These are phyloP conservation scores for Entomortierella beljakovae DNA, from an alignment of 192 early-diverging fungal species.

Conservation along the genomic window DNA sequence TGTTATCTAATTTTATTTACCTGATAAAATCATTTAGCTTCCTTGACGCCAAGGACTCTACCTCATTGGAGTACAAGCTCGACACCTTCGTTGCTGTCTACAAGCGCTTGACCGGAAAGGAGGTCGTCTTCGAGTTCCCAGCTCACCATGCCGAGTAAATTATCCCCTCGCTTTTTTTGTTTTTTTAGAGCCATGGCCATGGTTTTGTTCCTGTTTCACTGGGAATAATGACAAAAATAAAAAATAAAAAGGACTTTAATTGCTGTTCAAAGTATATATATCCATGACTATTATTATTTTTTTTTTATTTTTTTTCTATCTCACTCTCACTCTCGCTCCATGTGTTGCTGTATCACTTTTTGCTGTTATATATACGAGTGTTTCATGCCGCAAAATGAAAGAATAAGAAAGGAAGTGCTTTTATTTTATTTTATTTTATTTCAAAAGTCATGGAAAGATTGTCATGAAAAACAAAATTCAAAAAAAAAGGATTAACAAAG, in stretches of 20 bases:
- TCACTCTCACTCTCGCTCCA: neutral
- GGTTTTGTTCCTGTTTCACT: neutral
- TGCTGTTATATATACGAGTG: too few relatives aligned
- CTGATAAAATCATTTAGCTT: conserved; percentile 66
- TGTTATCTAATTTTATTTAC: neutral
- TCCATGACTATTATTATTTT: neutral
- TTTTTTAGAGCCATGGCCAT: neutral
- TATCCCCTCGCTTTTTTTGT: conserved; percentile 7
- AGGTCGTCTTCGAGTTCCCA: conserved; percentile 99
- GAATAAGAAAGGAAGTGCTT: too few relatives aligned
- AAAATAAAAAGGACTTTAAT: conserved; percentile 27
- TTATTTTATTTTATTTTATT: too few relatives aligned
- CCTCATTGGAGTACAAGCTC: conserved; percentile 98
- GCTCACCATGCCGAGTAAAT: conserved; percentile 63
- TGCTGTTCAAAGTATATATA: conserved; percentile 14
- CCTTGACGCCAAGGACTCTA: conserved; percentile 98
- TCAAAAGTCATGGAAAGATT: too few relatives aligned
- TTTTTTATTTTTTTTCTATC: neutral
- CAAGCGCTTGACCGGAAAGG: conserved; percentile 98
- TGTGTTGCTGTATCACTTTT: too few relatives aligned
- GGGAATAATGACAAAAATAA: conserved; percentile 5
- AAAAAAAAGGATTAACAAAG: neutral
- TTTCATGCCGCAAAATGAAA: too few relatives aligned
- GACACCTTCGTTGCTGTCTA: conserved; percentile 98
- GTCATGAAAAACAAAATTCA: too few relatives aligned